phyloP scores from a whole-genome alignment of 345 rosid genomes.

The Salix caprea region DNA sequence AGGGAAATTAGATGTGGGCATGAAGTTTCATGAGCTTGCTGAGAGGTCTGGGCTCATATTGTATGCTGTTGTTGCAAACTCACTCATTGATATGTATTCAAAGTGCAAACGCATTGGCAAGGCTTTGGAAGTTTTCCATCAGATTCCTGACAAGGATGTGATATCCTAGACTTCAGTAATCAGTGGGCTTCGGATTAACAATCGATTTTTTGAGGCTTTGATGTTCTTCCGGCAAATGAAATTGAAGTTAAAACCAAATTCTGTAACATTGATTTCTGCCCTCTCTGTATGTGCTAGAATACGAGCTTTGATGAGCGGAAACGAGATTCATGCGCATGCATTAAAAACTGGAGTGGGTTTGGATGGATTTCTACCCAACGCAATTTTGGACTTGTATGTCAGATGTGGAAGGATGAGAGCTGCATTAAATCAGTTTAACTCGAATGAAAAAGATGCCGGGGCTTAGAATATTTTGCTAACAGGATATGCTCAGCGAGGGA shows the following conservation, averaged over 20 bases:
- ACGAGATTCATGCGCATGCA: constrained; percentile 29
- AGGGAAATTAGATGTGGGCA: constrained; percentile 23
- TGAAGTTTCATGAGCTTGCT: constrained; percentile 28
- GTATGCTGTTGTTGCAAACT: constrained; percentile 19
- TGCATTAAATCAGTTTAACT: constrained; percentile 26
- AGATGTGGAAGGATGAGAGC: constrained; percentile 25
- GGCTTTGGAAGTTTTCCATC: constrained; percentile 29
- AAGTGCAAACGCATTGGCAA: constrained; percentile 28
- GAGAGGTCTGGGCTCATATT: constrained; percentile 20
- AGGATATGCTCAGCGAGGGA: constrained; percentile 25
- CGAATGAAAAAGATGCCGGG: constrained; percentile 17
- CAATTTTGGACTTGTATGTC: constrained; percentile 31
- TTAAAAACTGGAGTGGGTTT: constrained; percentile 16
- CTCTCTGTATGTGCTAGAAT: constrained; percentile 31
- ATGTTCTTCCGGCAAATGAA: constrained; percentile 22
- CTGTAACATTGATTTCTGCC: constrained; percentile 21
- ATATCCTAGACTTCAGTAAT: constrained; percentile 32
- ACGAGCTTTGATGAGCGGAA: constrained; percentile 32
- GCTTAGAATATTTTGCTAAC: constrained; percentile 33
- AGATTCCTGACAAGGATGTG: constrained; percentile 22
- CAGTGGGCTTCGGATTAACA: constrained; percentile 24
- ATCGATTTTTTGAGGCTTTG: constrained; percentile 24
- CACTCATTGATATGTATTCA: constrained; percentile 33
- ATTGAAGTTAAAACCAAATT: constrained; percentile 14
- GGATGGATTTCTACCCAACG: constrained; percentile 29